Conservation (phyloP, 106 monocot species). For the Dioscorea dumetorum region DNA sequence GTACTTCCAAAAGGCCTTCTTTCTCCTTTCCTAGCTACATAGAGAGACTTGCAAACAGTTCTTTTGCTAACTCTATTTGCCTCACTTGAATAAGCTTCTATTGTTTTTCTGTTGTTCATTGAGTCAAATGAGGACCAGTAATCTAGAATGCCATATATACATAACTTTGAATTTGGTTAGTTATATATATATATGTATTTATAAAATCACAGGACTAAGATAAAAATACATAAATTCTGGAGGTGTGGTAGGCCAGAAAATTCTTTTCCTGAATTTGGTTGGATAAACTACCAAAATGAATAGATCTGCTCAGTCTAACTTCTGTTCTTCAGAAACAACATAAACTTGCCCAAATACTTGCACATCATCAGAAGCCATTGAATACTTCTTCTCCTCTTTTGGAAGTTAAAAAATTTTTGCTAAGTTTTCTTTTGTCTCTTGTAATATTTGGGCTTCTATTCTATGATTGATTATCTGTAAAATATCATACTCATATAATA, state of each 20-base stretch:
- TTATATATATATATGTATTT: no score
- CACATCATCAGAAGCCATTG: conserved; percentile 21
- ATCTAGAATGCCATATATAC: no score
- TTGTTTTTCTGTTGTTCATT: conserved; percentile 10
- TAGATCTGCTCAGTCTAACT: conserved; percentile 21
- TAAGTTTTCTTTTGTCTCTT: conserved; percentile 1
- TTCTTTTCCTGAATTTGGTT: conserved; percentile 3
- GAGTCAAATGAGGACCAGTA: neutral
- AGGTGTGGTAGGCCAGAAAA: conserved; percentile 12
- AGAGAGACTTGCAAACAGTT: conserved; percentile 8
- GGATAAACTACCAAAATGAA: conserved; percentile 5
- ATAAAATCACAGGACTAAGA: neutral
- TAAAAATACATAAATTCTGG: conserved; percentile 17
- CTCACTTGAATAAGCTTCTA: conserved; percentile 12
- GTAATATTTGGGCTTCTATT: conserved; percentile 1
- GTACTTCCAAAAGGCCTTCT: conserved; percentile 5
- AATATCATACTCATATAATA: neutral
- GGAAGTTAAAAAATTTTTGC: conserved; percentile 14
- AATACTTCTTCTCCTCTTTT: conserved; percentile 16
- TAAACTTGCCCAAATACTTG: conserved; percentile 24
- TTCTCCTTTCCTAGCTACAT: conserved; percentile 8
- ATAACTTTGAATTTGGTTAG: neutral
- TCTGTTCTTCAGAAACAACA: conserved; percentile 21
- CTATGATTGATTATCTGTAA: conserved; percentile 26
- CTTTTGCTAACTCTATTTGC: conserved; percentile 6